Conservation (phyloP, 2,329 filamentous ascomycete genomes). For the Stachybotrys elegans region DNA sequence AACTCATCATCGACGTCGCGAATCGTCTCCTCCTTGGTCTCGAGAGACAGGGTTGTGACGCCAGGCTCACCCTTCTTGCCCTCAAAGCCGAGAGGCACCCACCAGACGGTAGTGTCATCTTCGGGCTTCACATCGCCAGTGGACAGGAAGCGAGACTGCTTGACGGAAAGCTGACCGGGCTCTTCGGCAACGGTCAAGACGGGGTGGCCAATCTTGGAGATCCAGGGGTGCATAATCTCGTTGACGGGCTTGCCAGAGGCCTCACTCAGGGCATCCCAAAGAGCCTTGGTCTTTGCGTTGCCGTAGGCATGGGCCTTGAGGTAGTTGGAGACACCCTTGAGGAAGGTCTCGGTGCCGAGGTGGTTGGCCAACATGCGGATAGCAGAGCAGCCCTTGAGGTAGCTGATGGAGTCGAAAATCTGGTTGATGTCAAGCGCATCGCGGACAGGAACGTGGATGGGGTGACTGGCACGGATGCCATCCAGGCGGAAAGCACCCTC, state of each 20-base stretch:
- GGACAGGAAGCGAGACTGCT: constrained; percentile 84
- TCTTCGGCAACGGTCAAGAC: constrained; percentile 83
- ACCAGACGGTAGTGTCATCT: constrained; percentile 91
- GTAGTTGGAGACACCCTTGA: constrained; percentile 86
- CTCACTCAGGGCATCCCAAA: constrained; percentile 85
- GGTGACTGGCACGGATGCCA: constrained; percentile 84
- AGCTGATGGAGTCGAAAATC: constrained; percentile 96
- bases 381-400: constrained; percentile 91
- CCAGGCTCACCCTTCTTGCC: constrained; percentile 63
- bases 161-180: constrained; percentile 72
- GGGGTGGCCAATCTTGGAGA: constrained; percentile 91
- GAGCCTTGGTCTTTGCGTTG: constrained; percentile 84
- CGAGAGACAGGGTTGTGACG: constrained; percentile 63
- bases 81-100: constrained; percentile 85
- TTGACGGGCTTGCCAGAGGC: constrained; percentile 84
- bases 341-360: constrained; percentile 80
- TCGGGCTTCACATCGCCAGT: constrained; percentile 87
- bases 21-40: constrained; percentile 71
- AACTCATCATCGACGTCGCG: constrained; percentile 70
- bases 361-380: constrained; percentile 95
- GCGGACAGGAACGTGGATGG: constrained; percentile 90
- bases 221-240: constrained; percentile 89
- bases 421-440: constrained; percentile 96
- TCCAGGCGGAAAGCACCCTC: constrained; percentile 89
- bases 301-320: constrained; percentile 83